These are phyloP conservation scores for Paraphaeosphaeria sporulosa DNA, from an alignment of 2,329 filamentous ascomycete genomes.

Conservation along the genomic window DNA sequence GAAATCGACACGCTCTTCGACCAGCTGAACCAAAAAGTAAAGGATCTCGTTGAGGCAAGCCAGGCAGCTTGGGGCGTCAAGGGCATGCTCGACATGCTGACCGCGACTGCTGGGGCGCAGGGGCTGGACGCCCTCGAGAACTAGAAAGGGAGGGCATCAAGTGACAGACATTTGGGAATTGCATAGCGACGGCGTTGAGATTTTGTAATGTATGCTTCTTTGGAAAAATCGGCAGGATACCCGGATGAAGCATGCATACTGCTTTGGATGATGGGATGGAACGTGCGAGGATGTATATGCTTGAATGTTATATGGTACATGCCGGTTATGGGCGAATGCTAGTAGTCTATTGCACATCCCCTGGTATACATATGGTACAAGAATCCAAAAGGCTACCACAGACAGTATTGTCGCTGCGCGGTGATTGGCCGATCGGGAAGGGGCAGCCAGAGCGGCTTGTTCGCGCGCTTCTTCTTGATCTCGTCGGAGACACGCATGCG, in stretches of 20 bases:
- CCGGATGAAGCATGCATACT: slow-evolving; percentile 26
- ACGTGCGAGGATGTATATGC: slow-evolving; percentile 16
- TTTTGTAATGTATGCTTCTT: slow-evolving; percentile 11
- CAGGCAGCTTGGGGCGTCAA: slow-evolving; percentile 82
- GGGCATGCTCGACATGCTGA: slow-evolving; percentile 86
- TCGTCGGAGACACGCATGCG: slow-evolving; percentile 82
- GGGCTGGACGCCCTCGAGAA: slow-evolving; percentile 22
- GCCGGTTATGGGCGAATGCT: slow-evolving; percentile 5
- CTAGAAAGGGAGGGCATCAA: slow-evolving; percentile 12
- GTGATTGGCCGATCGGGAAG: slow-evolving; percentile 85
- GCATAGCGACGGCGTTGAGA: slow-evolving; percentile 50
- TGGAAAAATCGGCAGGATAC: slow-evolving; percentile 15
- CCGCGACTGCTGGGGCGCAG: slow-evolving; percentile 61
- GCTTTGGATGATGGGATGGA: slow-evolving; percentile 35
- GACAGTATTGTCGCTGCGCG: slow-evolving; percentile 86
- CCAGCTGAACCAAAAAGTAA: slow-evolving; percentile 73
- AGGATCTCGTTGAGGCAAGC: slow-evolving; percentile 79
- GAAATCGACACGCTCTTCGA: slow-evolving; percentile 76
- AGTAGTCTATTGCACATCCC: slow-evolving; percentile 9
- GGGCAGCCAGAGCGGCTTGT: slow-evolving; percentile 83
- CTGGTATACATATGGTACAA: slow-evolving; percentile 23
- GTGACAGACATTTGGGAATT: slow-evolving; percentile 20
- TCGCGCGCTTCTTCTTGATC: slow-evolving; percentile 75
- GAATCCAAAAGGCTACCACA: slow-evolving; percentile 71
- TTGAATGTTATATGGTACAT: slow-evolving; percentile 29